These are phyloP conservation scores for Fusarium heterosporum DNA, from an alignment of 2,329 filamentous ascomycete genomes.

Conservation along the genomic window DNA sequence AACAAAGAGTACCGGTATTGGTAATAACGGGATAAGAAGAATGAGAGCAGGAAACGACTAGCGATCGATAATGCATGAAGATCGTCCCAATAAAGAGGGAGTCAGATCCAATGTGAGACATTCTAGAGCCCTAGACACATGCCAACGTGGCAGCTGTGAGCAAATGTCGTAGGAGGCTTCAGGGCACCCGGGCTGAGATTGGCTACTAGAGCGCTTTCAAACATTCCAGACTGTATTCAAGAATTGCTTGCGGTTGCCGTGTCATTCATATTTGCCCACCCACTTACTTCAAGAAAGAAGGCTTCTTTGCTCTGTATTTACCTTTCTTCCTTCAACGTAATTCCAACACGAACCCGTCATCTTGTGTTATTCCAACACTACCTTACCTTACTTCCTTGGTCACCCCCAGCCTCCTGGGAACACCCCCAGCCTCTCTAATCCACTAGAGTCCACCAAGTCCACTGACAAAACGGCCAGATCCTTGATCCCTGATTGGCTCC, in stretches of 20 bases:
- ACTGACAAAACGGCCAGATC: constrained; percentile 12
- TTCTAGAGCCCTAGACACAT: constrained; percentile 23
- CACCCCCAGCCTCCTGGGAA: constrained; percentile 12
- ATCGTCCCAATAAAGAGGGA: constrained; percentile 29
- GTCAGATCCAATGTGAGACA: constrained; percentile 31
- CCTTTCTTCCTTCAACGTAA: not conserved
- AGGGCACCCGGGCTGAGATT: constrained; percentile 13
- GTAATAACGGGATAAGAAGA: not conserved
- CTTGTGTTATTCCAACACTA: constrained; percentile 8
- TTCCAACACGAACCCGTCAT: not conserved
- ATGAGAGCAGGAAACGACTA: constrained; percentile 20
- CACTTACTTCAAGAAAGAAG: not conserved
- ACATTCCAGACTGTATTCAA: constrained; percentile 25
- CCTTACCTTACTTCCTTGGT: constrained; percentile 8
- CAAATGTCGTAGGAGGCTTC: constrained; percentile 27
- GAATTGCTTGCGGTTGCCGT: constrained; percentile 31
- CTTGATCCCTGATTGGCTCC: constrained; percentile 17
- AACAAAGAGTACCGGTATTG: not conserved
- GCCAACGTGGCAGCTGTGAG: constrained; percentile 32
- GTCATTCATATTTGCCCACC: constrained; percentile 23
- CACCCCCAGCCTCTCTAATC: constrained; percentile 21
- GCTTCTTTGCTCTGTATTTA: not conserved
- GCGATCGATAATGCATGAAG: constrained; percentile 23
- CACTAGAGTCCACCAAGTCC: not conserved
- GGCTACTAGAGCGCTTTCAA: constrained; percentile 17